Percentiles rank a stretch among this genome's conserved stretches.
phyloP scores from a whole-genome alignment of 2,329 filamentous ascomycete species.

The Penicillium sp. region DNA sequence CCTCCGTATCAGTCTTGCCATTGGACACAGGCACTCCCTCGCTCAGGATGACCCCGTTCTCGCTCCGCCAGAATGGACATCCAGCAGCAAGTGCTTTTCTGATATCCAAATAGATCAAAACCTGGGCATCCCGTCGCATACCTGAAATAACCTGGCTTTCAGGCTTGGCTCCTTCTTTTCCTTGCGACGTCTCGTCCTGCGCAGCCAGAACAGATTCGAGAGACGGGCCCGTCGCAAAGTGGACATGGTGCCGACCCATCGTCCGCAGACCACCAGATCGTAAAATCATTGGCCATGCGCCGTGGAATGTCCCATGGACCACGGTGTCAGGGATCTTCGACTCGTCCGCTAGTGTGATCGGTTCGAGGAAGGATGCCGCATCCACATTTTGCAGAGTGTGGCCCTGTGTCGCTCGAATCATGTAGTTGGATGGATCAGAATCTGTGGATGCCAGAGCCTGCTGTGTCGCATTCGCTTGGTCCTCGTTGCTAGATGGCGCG shows the following conservation, averaged over 20 bases:
- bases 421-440: constrained; percentile 64
- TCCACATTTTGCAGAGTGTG: constrained; percentile 77
- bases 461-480: constrained; percentile 34
- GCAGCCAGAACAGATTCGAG: constrained; percentile 36
- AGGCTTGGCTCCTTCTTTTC: constrained; percentile 11
- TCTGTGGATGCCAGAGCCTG: constrained; percentile 41
- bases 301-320: constrained; percentile 87
- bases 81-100: constrained; percentile 62
- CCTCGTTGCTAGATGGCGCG: constrained; percentile 30
- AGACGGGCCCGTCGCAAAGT: constrained; percentile 78
- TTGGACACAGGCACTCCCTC: constrained; percentile 44
- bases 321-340: constrained; percentile 62
- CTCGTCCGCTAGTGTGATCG: constrained; percentile 61
- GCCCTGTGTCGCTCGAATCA: constrained; percentile 95
- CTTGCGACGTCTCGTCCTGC: constrained; percentile 19
- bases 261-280: constrained; percentile 73
- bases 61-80: constrained; percentile 74
- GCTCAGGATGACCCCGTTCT: constrained; percentile 72
- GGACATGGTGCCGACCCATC: constrained; percentile 87
- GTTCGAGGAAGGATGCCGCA: constrained; percentile 68
- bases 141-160: constrained; percentile 66
- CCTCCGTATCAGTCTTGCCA: constrained; percentile 51
- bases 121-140: constrained; percentile 75
- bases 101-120: constrained; percentile 77
- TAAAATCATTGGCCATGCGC: constrained; percentile 74